Evolutionary conservation across 495 filamentous ascomycete genomes (phyloP).

Genomic region (Aspergillus sparsus): DNA sequence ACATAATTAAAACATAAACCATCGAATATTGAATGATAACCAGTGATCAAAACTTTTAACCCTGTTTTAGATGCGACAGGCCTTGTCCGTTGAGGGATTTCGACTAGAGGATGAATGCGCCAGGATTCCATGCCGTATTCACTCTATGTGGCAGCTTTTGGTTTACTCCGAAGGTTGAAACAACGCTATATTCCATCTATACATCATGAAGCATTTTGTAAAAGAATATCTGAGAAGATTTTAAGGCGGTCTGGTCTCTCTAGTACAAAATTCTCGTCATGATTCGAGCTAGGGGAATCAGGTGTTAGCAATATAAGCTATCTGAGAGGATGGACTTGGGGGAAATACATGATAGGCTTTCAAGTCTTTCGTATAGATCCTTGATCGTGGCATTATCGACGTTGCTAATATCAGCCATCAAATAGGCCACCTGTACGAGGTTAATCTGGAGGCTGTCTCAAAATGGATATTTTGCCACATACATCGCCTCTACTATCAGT

Average conservation of each 20-base stretch:
- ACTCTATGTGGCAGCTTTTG: too few species aligned
- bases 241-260: not conserved
- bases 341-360: constrained; percentile 70
- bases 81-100: constrained; percentile 22
- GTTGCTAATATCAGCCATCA: constrained; percentile 96
- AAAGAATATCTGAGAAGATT: too few species aligned
- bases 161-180: too few species aligned
- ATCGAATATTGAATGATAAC: not conserved
- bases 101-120: not conserved
- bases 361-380: constrained; percentile 78
- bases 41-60: constrained; percentile 17
- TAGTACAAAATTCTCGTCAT: constrained; percentile 88
- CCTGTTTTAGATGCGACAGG: constrained; percentile 5
- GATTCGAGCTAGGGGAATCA: constrained; percentile 63
- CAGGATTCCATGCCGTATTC: too few species aligned
- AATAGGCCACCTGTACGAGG: constrained; percentile 70
- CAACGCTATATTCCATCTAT: too few species aligned
- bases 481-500: constrained; percentile 92
- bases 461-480: constrained; percentile 24
- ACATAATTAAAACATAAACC: not conserved
- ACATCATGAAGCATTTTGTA: too few species aligned
- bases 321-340: constrained; percentile 3
- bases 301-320: constrained; percentile 9
- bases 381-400: constrained; percentile 80
- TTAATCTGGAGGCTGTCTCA: constrained; percentile 17